These are phyloP conservation scores for Mycena amicta DNA, from an alignment of 768 basidiomycete species.

Conservation along the genomic window DNA sequence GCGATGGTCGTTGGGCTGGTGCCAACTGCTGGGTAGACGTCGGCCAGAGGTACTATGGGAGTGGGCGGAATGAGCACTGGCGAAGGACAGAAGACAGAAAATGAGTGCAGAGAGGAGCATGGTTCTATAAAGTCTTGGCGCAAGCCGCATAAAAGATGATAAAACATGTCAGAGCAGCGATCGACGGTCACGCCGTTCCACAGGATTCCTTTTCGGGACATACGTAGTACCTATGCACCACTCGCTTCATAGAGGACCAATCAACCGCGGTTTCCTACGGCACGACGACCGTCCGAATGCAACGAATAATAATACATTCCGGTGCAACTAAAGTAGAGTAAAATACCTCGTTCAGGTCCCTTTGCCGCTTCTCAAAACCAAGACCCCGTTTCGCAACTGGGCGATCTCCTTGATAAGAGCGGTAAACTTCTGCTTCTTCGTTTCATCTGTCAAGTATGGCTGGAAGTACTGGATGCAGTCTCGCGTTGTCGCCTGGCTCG, in stretches of 20 bases:
- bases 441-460: slow-evolving; percentile 68
- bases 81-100: background rate
- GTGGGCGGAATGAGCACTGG: background rate
- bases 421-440: slow-evolving; percentile 76
- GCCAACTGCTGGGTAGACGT: slow-evolving; percentile 55
- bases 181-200: no score
- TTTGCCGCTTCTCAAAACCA: slow-evolving; percentile 52
- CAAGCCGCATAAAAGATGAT: no score
- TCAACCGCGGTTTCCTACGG: no score
- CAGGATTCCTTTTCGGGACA: no score
- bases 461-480: slow-evolving; percentile 83
- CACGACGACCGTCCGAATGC: no score
- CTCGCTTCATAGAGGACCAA: no score
- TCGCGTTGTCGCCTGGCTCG: slow-evolving; percentile 69
- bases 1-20: slow-evolving; percentile 58
- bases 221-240: no score
- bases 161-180: no score
- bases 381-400: slow-evolving; percentile 63
- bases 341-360: background rate
- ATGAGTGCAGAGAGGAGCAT: background rate
- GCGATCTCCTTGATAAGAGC: slow-evolving; percentile 80
- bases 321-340: background rate
- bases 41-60: background rate
- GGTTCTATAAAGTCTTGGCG: no score
- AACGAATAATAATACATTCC: background rate